Base-by-base conservation (phyloP, 2,329 filamentous ascomycete species). In the Talaromyces sp. region DNA sequence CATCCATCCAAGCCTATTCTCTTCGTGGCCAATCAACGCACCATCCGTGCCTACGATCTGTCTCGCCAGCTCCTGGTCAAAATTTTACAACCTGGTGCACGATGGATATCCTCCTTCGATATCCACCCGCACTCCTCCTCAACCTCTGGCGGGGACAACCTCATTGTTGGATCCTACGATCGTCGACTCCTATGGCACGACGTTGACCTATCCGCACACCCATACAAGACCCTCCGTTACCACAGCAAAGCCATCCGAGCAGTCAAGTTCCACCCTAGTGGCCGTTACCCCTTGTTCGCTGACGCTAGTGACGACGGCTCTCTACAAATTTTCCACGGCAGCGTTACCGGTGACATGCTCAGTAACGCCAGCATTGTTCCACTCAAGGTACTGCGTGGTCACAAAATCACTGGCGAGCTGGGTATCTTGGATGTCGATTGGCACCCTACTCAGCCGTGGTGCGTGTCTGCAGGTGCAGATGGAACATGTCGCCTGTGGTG, bases 321-420 rank as follows among this genome's bases (percentile, higher is more conserved):
- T 22, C 81, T 98, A 69, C 95, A 99, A 77, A 91, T 99, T 62
- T 98, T 98, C 87, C 94, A 98, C 76, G 94, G 93, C 64, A 96
- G 94, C 79, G 94, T 98, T 33, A 93, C 96, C 35, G 92, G 89
- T 67, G 95, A 99, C 76, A 83, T 97, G 76, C 92, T 99, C 87
- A 93, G 96, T 82, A 97, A 97, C 74, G 93, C 95, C 7, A 96
- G 90, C 14, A 97, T 99, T 73, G 95, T 98, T 60, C 95, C 95
- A 9, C 85, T 99, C 68, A 99, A 98, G 84, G 92, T 96, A 73
- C 84, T 99, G 58, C 90, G 87, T 73, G 95, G 95, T 0, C 95
- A 99, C 80, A 91, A 90, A 78, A 88, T 98, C 2, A 90, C 90
- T 74, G 90, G 87, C 74, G 90, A 93, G 70, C 80, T 99, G 65